These are phyloP conservation scores for Teunomyces pallodes DNA, from an alignment of 805 yeast genomes.

Conservation along the genomic window DNA sequence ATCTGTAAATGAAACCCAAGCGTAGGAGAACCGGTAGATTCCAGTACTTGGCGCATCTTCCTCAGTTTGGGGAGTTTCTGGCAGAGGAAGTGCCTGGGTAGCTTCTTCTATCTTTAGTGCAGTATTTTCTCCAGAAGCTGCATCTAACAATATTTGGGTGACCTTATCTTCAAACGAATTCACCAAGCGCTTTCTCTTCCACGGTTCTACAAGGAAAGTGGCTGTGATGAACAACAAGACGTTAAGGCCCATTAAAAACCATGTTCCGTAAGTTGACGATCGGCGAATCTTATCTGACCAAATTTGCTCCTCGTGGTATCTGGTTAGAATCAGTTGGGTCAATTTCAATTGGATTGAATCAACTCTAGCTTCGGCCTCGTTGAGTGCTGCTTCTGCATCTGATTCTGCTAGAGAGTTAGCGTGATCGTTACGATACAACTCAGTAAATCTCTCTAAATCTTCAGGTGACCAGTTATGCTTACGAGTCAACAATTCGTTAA, in stretches of 20 bases:
- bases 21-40: background rate
- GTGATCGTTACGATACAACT: constrained; percentile 78
- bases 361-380: constrained; percentile 54
- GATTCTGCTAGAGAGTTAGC: constrained; percentile 60
- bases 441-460: constrained; percentile 84
- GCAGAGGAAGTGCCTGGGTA: background rate
- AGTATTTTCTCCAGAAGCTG: constrained; percentile 7
- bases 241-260: constrained; percentile 84
- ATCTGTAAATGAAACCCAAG: constrained; percentile 14
- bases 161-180: constrained; percentile 82
- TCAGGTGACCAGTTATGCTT: constrained; percentile 75
- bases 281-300: constrained; percentile 97
- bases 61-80: background rate
- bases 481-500: constrained; percentile 82
- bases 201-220: constrained; percentile 88
- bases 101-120: constrained; percentile 9
- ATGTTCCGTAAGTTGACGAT: constrained; percentile 96
- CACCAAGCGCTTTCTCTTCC: constrained; percentile 82
- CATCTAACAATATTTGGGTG: constrained; percentile 32
- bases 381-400: constrained; percentile 46
- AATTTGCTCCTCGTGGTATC: constrained; percentile 95
- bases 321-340: constrained; percentile 72
- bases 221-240: constrained; percentile 73
- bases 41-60: background rate
- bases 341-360: constrained; percentile 69